Conservation (phyloP, 2,329 filamentous ascomycete genomes). For the Penicillium sp. region DNA sequence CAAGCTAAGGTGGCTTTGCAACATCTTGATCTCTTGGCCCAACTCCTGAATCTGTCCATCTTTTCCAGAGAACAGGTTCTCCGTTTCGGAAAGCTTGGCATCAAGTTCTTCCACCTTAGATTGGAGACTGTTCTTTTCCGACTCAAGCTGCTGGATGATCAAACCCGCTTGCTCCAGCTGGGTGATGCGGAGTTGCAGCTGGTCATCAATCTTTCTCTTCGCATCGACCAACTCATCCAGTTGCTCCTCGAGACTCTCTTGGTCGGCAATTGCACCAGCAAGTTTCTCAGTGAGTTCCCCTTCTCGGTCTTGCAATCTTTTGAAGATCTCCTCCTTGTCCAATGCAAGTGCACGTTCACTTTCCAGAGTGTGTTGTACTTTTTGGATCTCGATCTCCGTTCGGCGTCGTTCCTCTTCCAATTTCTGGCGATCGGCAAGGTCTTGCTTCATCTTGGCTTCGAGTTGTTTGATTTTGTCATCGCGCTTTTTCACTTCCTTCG, state of each 20-base stretch:
- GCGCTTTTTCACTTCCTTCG: conserved; percentile 87
- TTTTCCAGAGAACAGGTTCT: conserved; percentile 66
- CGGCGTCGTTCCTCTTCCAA: conserved; percentile 89
- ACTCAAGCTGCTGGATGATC: conserved; percentile 79
- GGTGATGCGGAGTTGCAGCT: conserved; percentile 70
- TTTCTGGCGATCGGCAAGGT: conserved; percentile 68
- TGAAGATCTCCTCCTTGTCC: conserved; percentile 99
- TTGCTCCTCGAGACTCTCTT: conserved; percentile 90
- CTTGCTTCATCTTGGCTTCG: conserved; percentile 75
- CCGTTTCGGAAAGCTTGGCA: conserved; percentile 64
- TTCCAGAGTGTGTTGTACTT: conserved; percentile 89
- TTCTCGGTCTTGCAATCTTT: conserved; percentile 88
- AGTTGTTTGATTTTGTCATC: conserved; percentile 90
- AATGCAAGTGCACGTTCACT: conserved; percentile 92
- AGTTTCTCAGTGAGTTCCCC: conserved; percentile 90
- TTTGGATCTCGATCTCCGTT: conserved; percentile 79
- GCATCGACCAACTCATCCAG: conserved; percentile 82
- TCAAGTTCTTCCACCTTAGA: conserved; percentile 67
- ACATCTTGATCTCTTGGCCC: conserved; percentile 79
- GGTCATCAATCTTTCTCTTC: conserved; percentile 82
- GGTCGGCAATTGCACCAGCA: conserved; percentile 84
- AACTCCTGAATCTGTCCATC: conserved; percentile 73
- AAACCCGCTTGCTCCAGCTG: conserved; percentile 89
- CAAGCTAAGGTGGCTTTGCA: conserved; percentile 81
- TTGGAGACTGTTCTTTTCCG: conserved; percentile 74